These are phyloP conservation scores for Septoria linicola DNA, from an alignment of 2,329 filamentous ascomycete genomes.

Conservation along the genomic window DNA sequence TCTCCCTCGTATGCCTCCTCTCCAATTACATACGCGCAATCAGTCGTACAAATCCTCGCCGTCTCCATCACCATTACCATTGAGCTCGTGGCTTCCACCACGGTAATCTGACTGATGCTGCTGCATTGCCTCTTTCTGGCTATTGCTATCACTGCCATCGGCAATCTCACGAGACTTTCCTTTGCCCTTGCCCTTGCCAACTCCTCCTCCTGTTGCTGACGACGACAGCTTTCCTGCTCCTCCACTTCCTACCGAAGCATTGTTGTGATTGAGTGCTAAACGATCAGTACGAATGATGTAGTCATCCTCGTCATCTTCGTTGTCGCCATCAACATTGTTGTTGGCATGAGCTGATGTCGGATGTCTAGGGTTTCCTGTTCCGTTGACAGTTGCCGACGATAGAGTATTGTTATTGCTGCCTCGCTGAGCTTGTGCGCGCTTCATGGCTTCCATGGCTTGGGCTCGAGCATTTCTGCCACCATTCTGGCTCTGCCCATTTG, in stretches of 20 bases:
- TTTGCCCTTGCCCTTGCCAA: slow-evolving; percentile 38
- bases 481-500: slow-evolving; percentile 7
- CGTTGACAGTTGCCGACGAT: slow-evolving; percentile 16
- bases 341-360: no score
- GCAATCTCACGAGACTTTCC: slow-evolving; percentile 35
- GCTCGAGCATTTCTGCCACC: slow-evolving; percentile 7
- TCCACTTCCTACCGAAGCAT: no score
- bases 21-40: no score
- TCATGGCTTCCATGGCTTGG: slow-evolving; percentile 22
- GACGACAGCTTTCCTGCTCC: slow-evolving; percentile 5
- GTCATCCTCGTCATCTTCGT: slow-evolving; percentile 39
- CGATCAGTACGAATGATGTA: slow-evolving; percentile 45
- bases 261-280: slow-evolving; percentile 30
- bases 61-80: slow-evolving; percentile 39
- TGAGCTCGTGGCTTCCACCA: background rate
- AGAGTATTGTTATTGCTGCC: no score
- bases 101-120: no score
- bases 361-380: background rate
- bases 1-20: no score
- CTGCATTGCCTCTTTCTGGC: no score
- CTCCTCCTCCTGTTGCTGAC: background rate
- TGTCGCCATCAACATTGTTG: background rate
- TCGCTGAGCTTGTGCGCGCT: slow-evolving; percentile 14
- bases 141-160: slow-evolving; percentile 31
- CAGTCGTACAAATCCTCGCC: slow-evolving; percentile 47